Conservation (phyloP, 2,329 filamentous ascomycete genomes). For the Pseudogymnoascus sp. region DNA sequence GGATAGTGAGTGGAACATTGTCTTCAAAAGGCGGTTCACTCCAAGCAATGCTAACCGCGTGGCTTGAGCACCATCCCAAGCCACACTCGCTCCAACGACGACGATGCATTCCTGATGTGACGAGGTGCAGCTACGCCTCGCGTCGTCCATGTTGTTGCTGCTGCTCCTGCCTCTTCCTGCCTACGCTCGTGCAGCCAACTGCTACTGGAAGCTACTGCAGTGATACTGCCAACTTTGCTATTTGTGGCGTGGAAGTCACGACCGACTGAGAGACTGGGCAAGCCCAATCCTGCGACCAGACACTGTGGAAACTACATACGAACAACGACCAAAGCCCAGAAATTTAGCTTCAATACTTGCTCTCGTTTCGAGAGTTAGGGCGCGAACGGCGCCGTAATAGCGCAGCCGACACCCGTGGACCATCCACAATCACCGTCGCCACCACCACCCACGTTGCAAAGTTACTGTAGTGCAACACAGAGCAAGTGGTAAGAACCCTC, state of each 20-base stretch:
- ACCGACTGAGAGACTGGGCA: not conserved
- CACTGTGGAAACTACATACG: not conserved
- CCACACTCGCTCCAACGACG: not conserved
- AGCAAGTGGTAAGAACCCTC: not conserved
- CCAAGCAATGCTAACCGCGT: constrained; percentile 5
- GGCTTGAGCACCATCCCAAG: not conserved
- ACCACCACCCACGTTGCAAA: not conserved
- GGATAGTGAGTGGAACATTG: not conserved
- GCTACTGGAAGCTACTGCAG: not conserved
- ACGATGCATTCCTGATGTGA: not conserved
- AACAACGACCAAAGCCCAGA: not conserved
- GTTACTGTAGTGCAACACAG: not conserved
- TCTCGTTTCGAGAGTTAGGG: not conserved
- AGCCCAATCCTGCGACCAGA: not conserved
- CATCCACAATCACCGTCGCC: not conserved
- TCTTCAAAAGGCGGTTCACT: not conserved
- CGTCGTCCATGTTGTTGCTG: not conserved
- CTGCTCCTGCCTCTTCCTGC: not conserved
- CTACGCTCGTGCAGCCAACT: not conserved
- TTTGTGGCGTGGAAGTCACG: not conserved
- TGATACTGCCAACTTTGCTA: not conserved
- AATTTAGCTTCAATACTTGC: not conserved
- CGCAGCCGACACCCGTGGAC: not conserved
- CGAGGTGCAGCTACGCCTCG: not conserved
- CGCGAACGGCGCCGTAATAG: not conserved